Base-by-base conservation (phyloP, 345 rosid species). In the Mangifera indica region DNA sequence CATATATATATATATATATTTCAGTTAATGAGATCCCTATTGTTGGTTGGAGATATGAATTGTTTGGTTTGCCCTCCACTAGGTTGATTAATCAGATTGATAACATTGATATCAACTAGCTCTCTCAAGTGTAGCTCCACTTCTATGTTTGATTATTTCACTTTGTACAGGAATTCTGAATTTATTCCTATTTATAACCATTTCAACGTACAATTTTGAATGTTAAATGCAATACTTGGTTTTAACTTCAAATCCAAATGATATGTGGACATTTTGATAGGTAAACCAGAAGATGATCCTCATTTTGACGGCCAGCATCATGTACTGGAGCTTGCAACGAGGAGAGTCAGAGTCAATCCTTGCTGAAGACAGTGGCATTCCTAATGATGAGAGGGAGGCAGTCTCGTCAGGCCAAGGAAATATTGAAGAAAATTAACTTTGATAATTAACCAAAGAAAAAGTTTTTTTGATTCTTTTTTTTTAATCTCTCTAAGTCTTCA, bases 281-380 rank as follows among this genome's bases (percentile, higher is more conserved):
- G 98, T 91, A 65, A 95, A 92, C 87, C 97, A 84, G 85, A 95
- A 95, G 87, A 95, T 95, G 98, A 89, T 92, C 75, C 98, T 95
- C 45, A 89, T 82, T 44, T 77, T 92, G 82, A 78, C 96, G 0
- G 98, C 99, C 25, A 91, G 96, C 78, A 92, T 95, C 71, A 92
- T 92, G 99, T 92, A 85, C 75, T 92, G 97, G 99, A 90, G 98
- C 84, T 83, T 95, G 56, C 95, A 88, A 75, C 85, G 76, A 66
- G 79, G 44, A 14, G 88, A 81, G 63, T 71, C 84, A 14, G 86
- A 84, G 13, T 53, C 79, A 8, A 73, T 63, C 24, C 74, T 71
- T 66, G 66, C 75, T n/a, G 88, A 79, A 29, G 87, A 83, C 2
- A 44, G 25, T 10, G 82, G 55, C 58, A 42, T 20, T 57, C 58